Base-by-base conservation (phyloP, 768 basidiomycete genomes). In the Tephrocybe sp. region DNA sequence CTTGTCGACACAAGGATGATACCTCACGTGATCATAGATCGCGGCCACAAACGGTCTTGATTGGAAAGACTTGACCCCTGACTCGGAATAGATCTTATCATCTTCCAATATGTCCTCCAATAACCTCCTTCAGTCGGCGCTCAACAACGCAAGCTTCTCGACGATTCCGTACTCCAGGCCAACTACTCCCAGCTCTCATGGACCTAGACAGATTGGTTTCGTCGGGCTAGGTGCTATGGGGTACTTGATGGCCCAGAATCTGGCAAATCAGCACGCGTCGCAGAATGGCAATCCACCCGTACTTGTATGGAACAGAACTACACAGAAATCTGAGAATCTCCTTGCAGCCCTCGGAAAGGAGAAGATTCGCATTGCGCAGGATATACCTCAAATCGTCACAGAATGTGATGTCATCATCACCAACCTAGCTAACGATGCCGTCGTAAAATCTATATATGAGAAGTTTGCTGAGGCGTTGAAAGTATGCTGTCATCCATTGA, bases 331-430 rank as follows among this genome's bases (percentile, higher is more conserved):
- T 15, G 77, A 86, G 47, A 72, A 74, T 16, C 76, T 88, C 0
- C 62, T 70, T 2, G 67, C 77, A n/a, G 77, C 82, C 27, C 59
- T 89, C 9, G 83, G 85, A 6, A 61, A 71, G 23, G 66, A 72
- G 29, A 71, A 75, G 42, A 74, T 83, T 59, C 65, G 68, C 33
- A 73, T 91, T 40, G 87, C 85, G 1, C 62, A 75, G 10, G 70
- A 72, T 47, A 70, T 79, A 15, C 75, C 75, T 42, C 77, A 91
- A 57, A 64, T 93, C 48, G 87, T 77, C 0, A 59, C 63, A 19
- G 76, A 80, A 59, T 87, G 83, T 62, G 90, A 93, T 68, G 66
- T 93, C 54, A 79, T 91, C 62, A 68, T 94, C 62, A 85, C 87
- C 22, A 86, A 79, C 53, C 76, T 94, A 19, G 76, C 81, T 9